These are phyloP conservation scores for Hemileccinum rubropunctum DNA, from an alignment of 768 basidiomycete species.

Conservation along the genomic window DNA sequence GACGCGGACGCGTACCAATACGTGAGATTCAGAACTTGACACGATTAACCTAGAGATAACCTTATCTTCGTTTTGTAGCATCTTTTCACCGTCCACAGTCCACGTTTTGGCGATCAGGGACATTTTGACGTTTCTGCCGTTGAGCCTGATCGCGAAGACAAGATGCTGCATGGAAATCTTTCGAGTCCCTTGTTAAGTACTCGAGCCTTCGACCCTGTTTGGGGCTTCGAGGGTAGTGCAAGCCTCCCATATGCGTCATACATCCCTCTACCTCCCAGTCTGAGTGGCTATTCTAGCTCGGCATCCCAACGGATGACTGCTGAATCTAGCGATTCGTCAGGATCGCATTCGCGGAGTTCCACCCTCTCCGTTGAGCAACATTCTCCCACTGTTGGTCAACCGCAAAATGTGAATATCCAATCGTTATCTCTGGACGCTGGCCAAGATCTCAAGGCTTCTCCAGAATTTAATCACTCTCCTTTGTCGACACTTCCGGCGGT, in stretches of 20 bases:
- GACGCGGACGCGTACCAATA: slow-evolving; percentile 36
- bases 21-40: slow-evolving; percentile 24
- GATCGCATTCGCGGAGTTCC: slow-evolving; percentile 29
- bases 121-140: not conserved
- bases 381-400: slow-evolving; percentile 19
- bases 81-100: slow-evolving; percentile 28
- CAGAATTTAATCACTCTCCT: slow-evolving; percentile 29
- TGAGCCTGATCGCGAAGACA: slow-evolving; percentile 1
- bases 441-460: slow-evolving; percentile 10
- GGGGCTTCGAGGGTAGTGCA: slow-evolving; percentile 20
- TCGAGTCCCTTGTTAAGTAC: slow-evolving; percentile 7
- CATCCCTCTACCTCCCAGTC: slow-evolving; percentile 30
- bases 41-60: not conserved
- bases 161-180: not conserved
- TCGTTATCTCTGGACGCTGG: slow-evolving; percentile 7
- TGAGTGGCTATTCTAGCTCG: slow-evolving; percentile 31
- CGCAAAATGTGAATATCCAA: slow-evolving; percentile 8
- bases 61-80: slow-evolving; percentile 14
- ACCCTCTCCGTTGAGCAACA: slow-evolving; percentile 30
- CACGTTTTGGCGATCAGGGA: slow-evolving; percentile 12
- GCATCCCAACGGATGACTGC: slow-evolving; percentile 23
- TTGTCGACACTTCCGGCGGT: slow-evolving; percentile 29
- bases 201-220: slow-evolving; percentile 21
- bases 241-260: slow-evolving; percentile 26
- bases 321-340: slow-evolving; percentile 14